A percentile compares a stretch with the other conserved stretches of the same genome.
These are phyloP conservation scores for Candida insectorum DNA, from an alignment of 805 yeast species.

Conservation along the genomic window DNA sequence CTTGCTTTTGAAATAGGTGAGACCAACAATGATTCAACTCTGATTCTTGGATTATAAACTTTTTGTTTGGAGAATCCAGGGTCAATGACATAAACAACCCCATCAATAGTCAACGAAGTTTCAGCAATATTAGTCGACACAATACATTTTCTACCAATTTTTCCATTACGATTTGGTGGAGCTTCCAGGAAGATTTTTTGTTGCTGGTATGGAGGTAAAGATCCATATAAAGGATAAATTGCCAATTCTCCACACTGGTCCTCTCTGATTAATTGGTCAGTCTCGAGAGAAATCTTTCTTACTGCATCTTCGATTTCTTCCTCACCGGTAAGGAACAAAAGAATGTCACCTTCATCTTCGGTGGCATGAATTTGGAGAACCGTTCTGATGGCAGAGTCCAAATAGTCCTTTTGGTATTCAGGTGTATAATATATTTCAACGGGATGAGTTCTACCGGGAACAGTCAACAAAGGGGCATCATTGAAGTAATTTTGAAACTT, in stretches of 20 bases:
- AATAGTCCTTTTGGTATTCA: conserved; percentile 90
- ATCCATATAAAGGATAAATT: conserved; percentile 94
- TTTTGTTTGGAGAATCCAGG: conserved; percentile 97
- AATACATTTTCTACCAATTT: conserved; percentile 93
- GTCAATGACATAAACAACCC: conserved; percentile 94
- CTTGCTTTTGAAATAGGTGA: conserved; percentile 97
- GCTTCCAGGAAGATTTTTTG: conserved; percentile 93
- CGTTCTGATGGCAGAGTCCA: conserved; percentile 93
- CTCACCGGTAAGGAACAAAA: conserved; percentile 89
- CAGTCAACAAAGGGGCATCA: conserved; percentile 91
- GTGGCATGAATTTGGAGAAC: conserved; percentile 96
- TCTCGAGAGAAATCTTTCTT: conserved; percentile 80
- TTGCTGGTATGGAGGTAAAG: conserved; percentile 94
- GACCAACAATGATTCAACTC: conserved; percentile 91
- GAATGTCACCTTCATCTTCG: conserved; percentile 88
- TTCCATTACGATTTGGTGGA: conserved; percentile 72
- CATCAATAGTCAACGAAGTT: conserved; percentile 95
- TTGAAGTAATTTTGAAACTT: conserved; percentile 88
- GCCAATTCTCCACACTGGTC: conserved; percentile 84
- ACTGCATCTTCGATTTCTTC: conserved; percentile 98
- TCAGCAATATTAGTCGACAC: conserved; percentile 95
- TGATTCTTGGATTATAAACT: conserved; percentile 91
- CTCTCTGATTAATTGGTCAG: conserved; percentile 84
- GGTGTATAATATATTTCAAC: conserved; percentile 97
- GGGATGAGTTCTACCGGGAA: conserved; percentile 97